Conservation (phyloP, 106 monocot species). For the Phalaenopsis aphrodite region DNA sequence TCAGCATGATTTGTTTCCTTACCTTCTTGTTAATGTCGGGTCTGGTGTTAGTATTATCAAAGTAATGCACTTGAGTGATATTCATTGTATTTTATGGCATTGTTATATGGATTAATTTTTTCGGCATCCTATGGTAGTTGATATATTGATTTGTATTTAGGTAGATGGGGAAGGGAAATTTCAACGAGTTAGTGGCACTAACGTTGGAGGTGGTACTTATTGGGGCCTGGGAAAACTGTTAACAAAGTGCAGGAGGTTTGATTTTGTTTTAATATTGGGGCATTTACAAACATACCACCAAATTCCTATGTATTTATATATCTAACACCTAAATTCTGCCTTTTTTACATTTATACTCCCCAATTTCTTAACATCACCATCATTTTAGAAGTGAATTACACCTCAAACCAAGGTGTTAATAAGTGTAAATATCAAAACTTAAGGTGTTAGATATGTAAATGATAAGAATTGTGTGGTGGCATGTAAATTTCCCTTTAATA, state of each 20-base stretch:
- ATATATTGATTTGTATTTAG: conserved; percentile 29
- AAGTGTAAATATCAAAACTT: no score
- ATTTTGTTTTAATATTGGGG: not conserved
- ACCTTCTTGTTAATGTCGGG: conserved; percentile 98
- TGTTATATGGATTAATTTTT: conserved; percentile 9
- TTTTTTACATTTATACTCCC: no score
- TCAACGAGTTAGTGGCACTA: conserved; percentile 97
- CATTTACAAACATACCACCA: no score
- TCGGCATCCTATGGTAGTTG: not conserved
- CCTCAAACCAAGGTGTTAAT: no score
- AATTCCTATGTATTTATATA: no score
- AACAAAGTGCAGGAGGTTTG: conserved; percentile 94
- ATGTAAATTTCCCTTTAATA: not conserved
- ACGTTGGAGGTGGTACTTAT: conserved; percentile 98
- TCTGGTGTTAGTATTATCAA: conserved; percentile 99
- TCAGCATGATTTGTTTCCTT: conserved; percentile 92
- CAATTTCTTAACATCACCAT: no score
- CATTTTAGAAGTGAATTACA: no score
- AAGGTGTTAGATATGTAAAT: no score
- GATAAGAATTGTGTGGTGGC: no score
- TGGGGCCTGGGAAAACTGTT: conserved; percentile 92
- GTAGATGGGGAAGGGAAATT: conserved; percentile 94
- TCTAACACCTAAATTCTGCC: no score
- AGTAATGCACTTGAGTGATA: conserved; percentile 29
- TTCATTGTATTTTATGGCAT: not conserved